These are phyloP conservation scores for Hapsidospora chrysogenum DNA, from an alignment of 495 filamentous ascomycete genomes.

Conservation along the genomic window DNA sequence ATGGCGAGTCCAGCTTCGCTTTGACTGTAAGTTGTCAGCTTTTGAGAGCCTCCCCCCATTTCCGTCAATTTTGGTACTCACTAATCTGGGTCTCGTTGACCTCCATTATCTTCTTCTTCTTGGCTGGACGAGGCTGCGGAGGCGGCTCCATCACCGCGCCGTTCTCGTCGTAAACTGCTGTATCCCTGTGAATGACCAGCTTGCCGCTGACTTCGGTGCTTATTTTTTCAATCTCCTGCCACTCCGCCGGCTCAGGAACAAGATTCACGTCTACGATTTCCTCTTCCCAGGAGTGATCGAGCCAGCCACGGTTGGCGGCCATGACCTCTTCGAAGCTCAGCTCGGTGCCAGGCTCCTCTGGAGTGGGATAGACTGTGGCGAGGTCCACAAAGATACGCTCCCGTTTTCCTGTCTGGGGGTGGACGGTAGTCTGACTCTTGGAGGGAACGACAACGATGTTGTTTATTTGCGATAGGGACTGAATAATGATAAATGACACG, in stretches of 20 bases:
- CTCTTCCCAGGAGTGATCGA: slow-evolving; percentile 51
- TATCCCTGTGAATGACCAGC: slow-evolving; percentile 27
- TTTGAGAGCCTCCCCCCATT: too few species aligned
- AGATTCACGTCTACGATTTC: slow-evolving; percentile 15
- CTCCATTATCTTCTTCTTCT: slow-evolving; percentile 60
- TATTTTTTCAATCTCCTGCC: slow-evolving; percentile 7
- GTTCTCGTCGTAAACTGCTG: slow-evolving; percentile 32
- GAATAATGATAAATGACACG: slow-evolving; percentile 35
- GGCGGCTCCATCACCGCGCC: slow-evolving; percentile 18
- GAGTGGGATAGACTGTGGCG: slow-evolving; percentile 65
- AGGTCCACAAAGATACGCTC: slow-evolving; percentile 82
- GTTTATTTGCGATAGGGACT: slow-evolving; percentile 33
- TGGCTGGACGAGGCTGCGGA: slow-evolving; percentile 7
- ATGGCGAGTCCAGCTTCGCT: slow-evolving; percentile 80
- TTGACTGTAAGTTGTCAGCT: too few species aligned
- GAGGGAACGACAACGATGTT: slow-evolving; percentile 29
- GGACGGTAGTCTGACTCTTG: slow-evolving; percentile 55
- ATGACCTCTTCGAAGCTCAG: slow-evolving; percentile 82
- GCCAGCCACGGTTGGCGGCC: slow-evolving; percentile 65
- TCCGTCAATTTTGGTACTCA: too few species aligned
- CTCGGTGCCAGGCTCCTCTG: slow-evolving; percentile 48
- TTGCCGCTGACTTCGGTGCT: slow-evolving; percentile 3
- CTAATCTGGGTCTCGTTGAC: slow-evolving; percentile 75
- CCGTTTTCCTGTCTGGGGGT: slow-evolving; percentile 57
- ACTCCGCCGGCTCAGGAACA: slow-evolving; percentile 8